Conservation (phyloP, 768 basidiomycete species). For the Xerocomus potaroensis region DNA sequence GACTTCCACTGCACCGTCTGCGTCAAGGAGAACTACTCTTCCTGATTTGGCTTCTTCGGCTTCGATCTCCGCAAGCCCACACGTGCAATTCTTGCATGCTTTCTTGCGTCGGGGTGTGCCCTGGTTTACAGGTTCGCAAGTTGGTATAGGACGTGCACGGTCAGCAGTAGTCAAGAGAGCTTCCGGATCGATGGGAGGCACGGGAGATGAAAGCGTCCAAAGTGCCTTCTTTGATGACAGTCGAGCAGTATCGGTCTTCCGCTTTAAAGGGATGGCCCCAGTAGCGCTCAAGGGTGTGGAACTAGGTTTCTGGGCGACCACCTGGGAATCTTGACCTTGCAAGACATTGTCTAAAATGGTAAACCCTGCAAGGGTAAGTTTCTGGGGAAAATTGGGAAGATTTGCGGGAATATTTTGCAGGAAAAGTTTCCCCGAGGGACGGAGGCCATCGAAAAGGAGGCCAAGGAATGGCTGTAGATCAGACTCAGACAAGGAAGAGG, state of each 20-base stretch:
- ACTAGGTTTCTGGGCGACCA: slow-evolving; percentile 72
- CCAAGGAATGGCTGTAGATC: slow-evolving; percentile 53
- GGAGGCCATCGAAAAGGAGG: slow-evolving; percentile 56
- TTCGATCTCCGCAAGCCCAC: slow-evolving; percentile 93
- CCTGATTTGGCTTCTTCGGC: slow-evolving; percentile 65
- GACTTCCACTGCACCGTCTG: slow-evolving; percentile 52
- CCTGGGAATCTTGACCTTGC: slow-evolving; percentile 34
- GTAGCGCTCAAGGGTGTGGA: slow-evolving; percentile 38
- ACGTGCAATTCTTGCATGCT: slow-evolving; percentile 95
- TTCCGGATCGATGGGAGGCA: slow-evolving; percentile 77
- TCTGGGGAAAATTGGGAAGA: slow-evolving; percentile 45
- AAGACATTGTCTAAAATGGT: slow-evolving; percentile 43
- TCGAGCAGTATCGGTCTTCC: slow-evolving; percentile 48
- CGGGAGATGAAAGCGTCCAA: slow-evolving; percentile 74
- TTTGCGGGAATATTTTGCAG: slow-evolving; percentile 50
- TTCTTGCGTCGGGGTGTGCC: slow-evolving; percentile 67
- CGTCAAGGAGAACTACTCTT: slow-evolving; percentile 65
- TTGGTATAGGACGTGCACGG: slow-evolving; percentile 69
- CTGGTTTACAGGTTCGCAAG: slow-evolving; percentile 60
- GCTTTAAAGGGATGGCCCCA: slow-evolving; percentile 46
- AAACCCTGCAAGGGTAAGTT: slow-evolving; percentile 67
- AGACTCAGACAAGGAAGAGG: slow-evolving; percentile 48
- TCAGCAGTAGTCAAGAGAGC: slow-evolving; percentile 81
- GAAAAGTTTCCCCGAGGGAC: slow-evolving; percentile 66
- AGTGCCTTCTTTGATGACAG: slow-evolving; percentile 81